Evolutionary conservation across 1,139 yeast genomes (phyloP).

Genomic region (Scheffersomyces segobiensis): DNA sequence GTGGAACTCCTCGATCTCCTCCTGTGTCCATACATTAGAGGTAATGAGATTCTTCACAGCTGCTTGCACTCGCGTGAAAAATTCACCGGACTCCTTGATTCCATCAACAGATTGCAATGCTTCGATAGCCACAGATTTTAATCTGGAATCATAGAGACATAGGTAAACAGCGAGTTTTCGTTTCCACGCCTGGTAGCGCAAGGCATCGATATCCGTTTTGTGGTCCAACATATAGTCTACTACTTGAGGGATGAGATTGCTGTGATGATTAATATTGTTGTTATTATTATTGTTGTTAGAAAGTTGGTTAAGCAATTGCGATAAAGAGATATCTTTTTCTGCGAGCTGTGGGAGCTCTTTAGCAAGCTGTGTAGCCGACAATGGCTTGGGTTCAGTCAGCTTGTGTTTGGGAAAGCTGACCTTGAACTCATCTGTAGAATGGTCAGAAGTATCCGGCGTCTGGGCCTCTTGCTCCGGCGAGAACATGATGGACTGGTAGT

Average conservation of each 20-base stretch:
- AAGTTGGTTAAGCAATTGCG: background rate
- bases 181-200: background rate
- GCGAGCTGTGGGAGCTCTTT: background rate
- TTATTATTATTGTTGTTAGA: background rate
- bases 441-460: constrained; percentile 17
- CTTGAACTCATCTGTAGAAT: constrained; percentile 12
- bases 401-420: background rate
- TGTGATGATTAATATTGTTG: background rate
- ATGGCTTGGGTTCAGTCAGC: background rate
- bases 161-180: background rate
- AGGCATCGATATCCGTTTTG: background rate
- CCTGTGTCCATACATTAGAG: background rate
- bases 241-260: background rate
- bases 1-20: background rate
- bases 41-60: background rate
- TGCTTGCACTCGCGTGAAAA: background rate
- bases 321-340: background rate
- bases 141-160: background rate
- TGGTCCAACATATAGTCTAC: background rate
- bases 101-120: background rate
- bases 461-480: constrained; percentile 11
- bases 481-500: constrained; percentile 5
- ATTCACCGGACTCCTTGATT: background rate
- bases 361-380: background rate
- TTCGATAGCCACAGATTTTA: background rate